Base-by-base conservation (phyloP, 169 alveolate genomes). In the Eimeria acervulina region DNA sequence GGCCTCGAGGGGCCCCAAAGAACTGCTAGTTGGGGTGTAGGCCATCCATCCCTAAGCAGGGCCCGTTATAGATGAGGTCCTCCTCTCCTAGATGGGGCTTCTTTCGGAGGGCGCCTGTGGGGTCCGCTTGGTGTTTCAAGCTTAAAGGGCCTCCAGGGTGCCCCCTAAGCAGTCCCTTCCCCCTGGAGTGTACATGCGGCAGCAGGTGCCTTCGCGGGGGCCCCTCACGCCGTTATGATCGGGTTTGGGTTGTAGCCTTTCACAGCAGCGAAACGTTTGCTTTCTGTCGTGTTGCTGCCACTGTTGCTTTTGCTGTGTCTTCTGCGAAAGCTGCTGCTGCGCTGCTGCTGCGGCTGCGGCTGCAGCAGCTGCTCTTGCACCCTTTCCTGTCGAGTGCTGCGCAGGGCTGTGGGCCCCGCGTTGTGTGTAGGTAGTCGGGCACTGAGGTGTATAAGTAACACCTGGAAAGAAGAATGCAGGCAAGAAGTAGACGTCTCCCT, bases 191-290 rank as follows among this genome's bases (percentile, higher is more conserved):
- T 6, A 63, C 36, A 63, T 63, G 74, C 74, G 8, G 36, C 33
- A 63, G 74, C 74, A 40, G 51, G 55, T 51, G 51, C 1, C 84
- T 52, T 40, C 51, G n/a, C n/a, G 36, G 84, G 84, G 84, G 84
- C 84, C 55, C 52, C 52, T 21, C 21, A 72, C 10, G 52, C 55
- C 84, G n/a, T n/a, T n/a, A 17, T 21, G 51, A 36, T 19, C n/a
- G 84, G 55, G 17, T 72, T 13, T 33, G 44, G 51, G 26, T 40
- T 72, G 84, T 72, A 21, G 84, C 28, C 84, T 38, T 19, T 21
- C 51, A 26, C 84, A 36, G 84, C 52, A 36, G 12, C 84, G 36
- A 8, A 36, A 4, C 52, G 6, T 26, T 31, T 28, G 47, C 28
- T 72, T 51, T 0, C 15, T 17, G 15, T n/a, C 33, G 31, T 19